Evolutionary conservation across 2,329 filamentous ascomycete genomes (phyloP).

Genomic region (Verticillium tricorpus): DNA sequence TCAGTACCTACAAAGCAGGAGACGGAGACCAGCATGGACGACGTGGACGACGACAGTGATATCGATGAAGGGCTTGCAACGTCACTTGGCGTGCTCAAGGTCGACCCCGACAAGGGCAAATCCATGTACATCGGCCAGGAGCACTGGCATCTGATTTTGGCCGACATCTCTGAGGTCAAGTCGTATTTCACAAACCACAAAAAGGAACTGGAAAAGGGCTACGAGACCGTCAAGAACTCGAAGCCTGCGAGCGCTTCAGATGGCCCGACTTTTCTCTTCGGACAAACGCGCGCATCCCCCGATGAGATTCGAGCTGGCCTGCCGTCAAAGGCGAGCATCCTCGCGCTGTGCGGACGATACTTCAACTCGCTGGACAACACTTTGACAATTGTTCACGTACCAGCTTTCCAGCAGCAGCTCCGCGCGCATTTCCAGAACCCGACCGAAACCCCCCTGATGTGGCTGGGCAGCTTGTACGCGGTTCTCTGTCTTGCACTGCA

Average conservation of each 20-base stretch:
- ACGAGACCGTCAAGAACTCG: slow-evolving; percentile 67
- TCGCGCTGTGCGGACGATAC: slow-evolving; percentile 81
- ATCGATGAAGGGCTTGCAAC: slow-evolving; percentile 64
- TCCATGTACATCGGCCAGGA: slow-evolving; percentile 78
- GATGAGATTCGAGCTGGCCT: slow-evolving; percentile 74
- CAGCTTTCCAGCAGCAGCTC: slow-evolving; percentile 76
- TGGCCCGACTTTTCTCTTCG: slow-evolving; percentile 75
- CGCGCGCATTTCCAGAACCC: slow-evolving; percentile 66
- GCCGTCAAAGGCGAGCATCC: slow-evolving; percentile 76
- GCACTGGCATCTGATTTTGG: slow-evolving; percentile 76
- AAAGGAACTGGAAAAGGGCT: slow-evolving; percentile 80
- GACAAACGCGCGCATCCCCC: slow-evolving; percentile 66
- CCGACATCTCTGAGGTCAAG: slow-evolving; percentile 87
- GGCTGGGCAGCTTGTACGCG: slow-evolving; percentile 72
- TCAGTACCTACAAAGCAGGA: slow-evolving; percentile 26
- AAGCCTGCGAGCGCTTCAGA: slow-evolving; percentile 56
- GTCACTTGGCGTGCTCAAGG: slow-evolving; percentile 77
- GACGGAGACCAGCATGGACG: slow-evolving; percentile 48
- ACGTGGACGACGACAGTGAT: slow-evolving; percentile 61
- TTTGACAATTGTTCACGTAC: slow-evolving; percentile 74
- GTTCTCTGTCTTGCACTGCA: slow-evolving; percentile 74
- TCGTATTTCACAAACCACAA: slow-evolving; percentile 84
- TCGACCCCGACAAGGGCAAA: slow-evolving; percentile 72
- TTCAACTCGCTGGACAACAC: slow-evolving; percentile 76
- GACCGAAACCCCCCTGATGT: slow-evolving; percentile 67